These are phyloP conservation scores for Helminthosporium solani DNA, from an alignment of 2,329 filamentous ascomycete species.

Conservation along the genomic window DNA sequence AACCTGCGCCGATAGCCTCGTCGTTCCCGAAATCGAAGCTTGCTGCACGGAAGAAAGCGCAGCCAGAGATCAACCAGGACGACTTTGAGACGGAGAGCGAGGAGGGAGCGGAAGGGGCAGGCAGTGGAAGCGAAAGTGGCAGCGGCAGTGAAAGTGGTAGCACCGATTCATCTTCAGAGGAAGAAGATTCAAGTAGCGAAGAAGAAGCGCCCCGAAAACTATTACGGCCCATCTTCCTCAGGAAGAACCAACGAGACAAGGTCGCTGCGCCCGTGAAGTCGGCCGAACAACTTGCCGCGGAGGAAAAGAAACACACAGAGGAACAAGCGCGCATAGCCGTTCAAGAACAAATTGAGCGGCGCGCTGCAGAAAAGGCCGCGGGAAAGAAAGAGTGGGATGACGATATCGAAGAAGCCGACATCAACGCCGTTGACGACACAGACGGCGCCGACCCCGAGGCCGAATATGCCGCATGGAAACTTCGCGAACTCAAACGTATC, in stretches of 20 bases:
- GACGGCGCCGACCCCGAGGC: conserved; percentile 84
- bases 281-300: conserved; percentile 47
- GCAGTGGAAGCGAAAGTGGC: conserved; percentile 18
- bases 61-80: conserved; percentile 45
- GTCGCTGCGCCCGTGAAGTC: conserved; percentile 30
- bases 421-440: conserved; percentile 80
- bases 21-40: conserved; percentile 50
- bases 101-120: conserved; percentile 19
- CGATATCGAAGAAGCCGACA: conserved; percentile 63
- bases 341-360: conserved; percentile 83
- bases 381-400: conserved; percentile 86
- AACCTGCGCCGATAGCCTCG: conserved; percentile 45
- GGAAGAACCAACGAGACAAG: conserved; percentile 60
- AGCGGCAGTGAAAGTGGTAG: conserved; percentile 22
- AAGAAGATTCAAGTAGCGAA: conserved; percentile 59
- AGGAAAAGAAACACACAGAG: conserved; percentile 60
- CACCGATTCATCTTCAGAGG: conserved; percentile 43
- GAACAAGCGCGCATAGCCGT: conserved; percentile 76
- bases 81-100: conserved; percentile 61
- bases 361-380: conserved; percentile 70
- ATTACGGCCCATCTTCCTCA: conserved; percentile 67
- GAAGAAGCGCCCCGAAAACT: conserved; percentile 60
- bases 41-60: conserved; percentile 40
- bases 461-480: conserved; percentile 89
- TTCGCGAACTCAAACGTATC: conserved; percentile 85